A percentile compares a stretch with the other conserved stretches of the same genome.
These are phyloP conservation scores for Stephania cephalantha DNA, from an alignment of 164 flowering plant species.

Conservation along the genomic window DNA sequence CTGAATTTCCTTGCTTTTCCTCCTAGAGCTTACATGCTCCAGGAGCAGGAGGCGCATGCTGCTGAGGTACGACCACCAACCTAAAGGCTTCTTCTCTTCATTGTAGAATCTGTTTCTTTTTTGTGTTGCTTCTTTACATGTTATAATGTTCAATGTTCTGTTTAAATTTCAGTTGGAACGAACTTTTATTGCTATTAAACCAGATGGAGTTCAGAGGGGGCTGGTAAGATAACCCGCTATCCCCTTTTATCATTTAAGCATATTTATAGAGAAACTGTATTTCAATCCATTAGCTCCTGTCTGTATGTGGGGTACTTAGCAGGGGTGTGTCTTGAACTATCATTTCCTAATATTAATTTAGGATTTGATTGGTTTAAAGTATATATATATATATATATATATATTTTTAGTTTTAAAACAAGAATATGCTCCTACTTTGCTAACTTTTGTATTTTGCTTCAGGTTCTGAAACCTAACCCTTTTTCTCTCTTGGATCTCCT, in stretches of 20 bases:
- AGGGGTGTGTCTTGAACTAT: background rate
- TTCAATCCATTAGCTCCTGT: background rate
- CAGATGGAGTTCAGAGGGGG: constrained; percentile 29
- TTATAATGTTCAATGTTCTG: constrained; percentile 4
- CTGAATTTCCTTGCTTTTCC: constrained; percentile 13
- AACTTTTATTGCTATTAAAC: constrained; percentile 96
- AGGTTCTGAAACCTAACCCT: no score
- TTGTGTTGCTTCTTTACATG: background rate
- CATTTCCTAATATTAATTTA: background rate
- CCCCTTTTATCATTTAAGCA: background rate
- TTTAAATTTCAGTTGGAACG: constrained; percentile 63
- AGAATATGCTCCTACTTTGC: no score
- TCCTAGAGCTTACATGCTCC: constrained; percentile 72
- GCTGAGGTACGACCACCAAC: constrained; percentile 57
- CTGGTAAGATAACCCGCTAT: constrained; percentile 43
- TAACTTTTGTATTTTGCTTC: no score
- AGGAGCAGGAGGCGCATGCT: constrained; percentile 88
- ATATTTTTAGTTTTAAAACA: no score
- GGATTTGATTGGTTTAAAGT: no score
- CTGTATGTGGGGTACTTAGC: background rate
- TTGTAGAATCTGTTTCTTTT: background rate
- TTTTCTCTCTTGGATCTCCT: no score
- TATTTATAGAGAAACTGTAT: background rate
- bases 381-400: no score
- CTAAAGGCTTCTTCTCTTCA: background rate